Percentiles rank a stretch among this genome's conserved stretches.
phyloP scores from a whole-genome alignment of 2,329 filamentous ascomycete genomes.

The Fusarium citri region DNA sequence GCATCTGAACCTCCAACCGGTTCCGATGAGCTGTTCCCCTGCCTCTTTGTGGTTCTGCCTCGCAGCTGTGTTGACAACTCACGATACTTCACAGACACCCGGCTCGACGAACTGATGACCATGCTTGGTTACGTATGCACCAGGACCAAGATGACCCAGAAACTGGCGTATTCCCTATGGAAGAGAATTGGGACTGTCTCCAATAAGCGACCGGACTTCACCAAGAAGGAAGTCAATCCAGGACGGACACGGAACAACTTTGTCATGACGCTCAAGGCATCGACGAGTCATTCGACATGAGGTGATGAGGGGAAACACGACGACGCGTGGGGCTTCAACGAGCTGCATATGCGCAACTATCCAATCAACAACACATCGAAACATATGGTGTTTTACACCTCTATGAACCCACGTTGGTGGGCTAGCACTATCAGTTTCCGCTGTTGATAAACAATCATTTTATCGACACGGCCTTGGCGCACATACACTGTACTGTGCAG shows the following conservation, averaged over 20 bases:
- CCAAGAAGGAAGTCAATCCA: conserved; percentile 80
- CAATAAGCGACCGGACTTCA: conserved; percentile 38
- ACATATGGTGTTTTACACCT: conserved; percentile 12
- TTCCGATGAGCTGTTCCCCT: conserved; percentile 64
- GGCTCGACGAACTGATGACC: conserved; percentile 78
- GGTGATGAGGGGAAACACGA: conserved; percentile 21
- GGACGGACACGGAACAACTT: conserved; percentile 91
- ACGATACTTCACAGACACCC: conserved; percentile 82
- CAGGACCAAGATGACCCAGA: conserved; percentile 79
- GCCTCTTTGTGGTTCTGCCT: conserved; percentile 89
- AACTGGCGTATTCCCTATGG: conserved; percentile 94
- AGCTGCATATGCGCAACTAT: conserved; percentile 45
- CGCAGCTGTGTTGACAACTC: conserved; percentile 91
- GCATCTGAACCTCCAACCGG: conserved; percentile 22
- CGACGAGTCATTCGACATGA: conserved; percentile 35
- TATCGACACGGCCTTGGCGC: conserved; percentile 28
- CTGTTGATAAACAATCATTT: conserved; percentile 13
- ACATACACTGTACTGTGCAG: conserved; percentile 16
- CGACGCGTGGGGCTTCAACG: conserved; percentile 28
- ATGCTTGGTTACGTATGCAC: conserved; percentile 77
- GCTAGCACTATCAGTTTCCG: conserved; percentile 10
- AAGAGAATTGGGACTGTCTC: conserved; percentile 54
- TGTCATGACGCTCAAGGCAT: conserved; percentile 73
- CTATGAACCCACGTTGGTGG: conserved; percentile 15
- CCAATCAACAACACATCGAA: conserved; percentile 38